Percentiles rank a stretch among this genome's conserved stretches.
phyloP scores from a whole-genome alignment of 2,329 filamentous ascomycete species.

The Sporothrix euskadiensis region DNA sequence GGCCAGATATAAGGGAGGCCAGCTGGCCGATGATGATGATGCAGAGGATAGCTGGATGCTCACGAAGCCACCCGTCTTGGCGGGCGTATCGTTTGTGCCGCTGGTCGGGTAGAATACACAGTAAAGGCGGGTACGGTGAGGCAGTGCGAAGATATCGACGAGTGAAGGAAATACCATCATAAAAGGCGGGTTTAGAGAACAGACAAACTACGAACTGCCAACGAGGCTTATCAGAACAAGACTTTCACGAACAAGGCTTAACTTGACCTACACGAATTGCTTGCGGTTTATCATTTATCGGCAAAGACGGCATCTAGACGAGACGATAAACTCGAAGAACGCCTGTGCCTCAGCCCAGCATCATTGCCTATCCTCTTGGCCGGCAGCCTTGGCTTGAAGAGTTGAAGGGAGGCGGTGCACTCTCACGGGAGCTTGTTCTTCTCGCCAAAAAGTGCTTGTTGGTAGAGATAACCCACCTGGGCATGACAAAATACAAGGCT shows the following conservation, averaged over 20 bases:
- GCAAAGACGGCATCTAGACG: neutral
- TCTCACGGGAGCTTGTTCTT: neutral
- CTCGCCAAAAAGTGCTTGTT: neutral
- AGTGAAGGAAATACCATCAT: neutral
- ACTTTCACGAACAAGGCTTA: neutral
- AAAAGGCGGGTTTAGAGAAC: neutral
- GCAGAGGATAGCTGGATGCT: neutral
- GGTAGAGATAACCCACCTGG: neutral
- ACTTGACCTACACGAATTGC: too few species aligned
- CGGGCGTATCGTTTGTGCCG: constrained; percentile 30
- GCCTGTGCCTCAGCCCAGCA: neutral
- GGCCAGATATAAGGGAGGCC: constrained; percentile 45
- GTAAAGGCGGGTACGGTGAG: neutral
- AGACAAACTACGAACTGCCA: neutral
- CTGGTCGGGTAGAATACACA: neutral
- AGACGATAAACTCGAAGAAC: neutral
- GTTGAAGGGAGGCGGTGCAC: neutral
- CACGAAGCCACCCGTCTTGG: constrained; percentile 29
- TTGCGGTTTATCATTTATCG: neutral
- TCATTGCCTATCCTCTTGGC: neutral
- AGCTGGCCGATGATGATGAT: constrained; percentile 37
- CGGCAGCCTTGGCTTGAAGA: neutral
- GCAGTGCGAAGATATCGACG: neutral
- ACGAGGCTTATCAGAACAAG: neutral
- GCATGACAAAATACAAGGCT: neutral